Evolutionary conservation across 1,284 basidiomycete species (phyloP).

Genomic region (Ceratobasidium theobromae): DNA sequence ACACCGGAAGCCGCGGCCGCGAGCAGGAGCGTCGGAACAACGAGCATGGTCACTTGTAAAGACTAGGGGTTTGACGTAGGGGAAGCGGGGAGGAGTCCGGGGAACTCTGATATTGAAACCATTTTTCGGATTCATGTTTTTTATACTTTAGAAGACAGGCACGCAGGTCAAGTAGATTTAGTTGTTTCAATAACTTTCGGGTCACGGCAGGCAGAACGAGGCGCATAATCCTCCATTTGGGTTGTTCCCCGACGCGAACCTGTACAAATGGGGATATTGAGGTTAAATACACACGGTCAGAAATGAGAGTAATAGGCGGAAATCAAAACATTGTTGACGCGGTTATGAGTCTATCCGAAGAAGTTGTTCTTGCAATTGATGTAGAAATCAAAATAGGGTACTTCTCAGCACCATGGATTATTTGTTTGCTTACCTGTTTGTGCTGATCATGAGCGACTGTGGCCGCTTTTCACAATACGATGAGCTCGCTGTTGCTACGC

Average conservation of each 20-base stretch:
- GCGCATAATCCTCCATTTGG: slow-evolving; percentile 9
- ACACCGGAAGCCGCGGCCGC: not conserved
- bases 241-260: not conserved
- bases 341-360: not conserved
- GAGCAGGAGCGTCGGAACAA: slow-evolving; percentile 3
- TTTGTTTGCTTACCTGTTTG: not conserved
- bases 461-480: not conserved
- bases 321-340: not conserved
- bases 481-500: not conserved
- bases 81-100: slow-evolving; percentile 27
- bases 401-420: slow-evolving; percentile 1
- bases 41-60: slow-evolving; percentile 5
- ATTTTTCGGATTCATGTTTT: not conserved
- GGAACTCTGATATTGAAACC: slow-evolving; percentile 19
- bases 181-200: not conserved
- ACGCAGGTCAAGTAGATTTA: not conserved
- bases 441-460: not conserved
- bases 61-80: not conserved
- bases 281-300: not conserved
- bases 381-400: not conserved
- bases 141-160: slow-evolving; percentile 4
- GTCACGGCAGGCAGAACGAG: slow-evolving; percentile 18
- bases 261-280: slow-evolving; percentile 19
- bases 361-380: not conserved
- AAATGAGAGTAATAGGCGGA: not conserved